phyloP scores from a whole-genome alignment of 371 early-diverging fungal genomes.

The Actinomucor elegans region DNA sequence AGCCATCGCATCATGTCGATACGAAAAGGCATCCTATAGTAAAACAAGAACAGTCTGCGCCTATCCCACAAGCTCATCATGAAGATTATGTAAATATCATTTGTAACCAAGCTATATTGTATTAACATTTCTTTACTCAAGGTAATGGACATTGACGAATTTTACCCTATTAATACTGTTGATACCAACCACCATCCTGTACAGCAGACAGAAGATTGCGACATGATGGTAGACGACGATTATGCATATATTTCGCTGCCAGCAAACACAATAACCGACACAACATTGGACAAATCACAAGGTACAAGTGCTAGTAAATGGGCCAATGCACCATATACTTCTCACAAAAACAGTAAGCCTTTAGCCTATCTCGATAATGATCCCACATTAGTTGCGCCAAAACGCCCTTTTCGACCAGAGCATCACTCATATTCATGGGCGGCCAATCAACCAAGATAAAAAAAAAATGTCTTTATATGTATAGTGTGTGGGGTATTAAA shows the following conservation, averaged over 20 bases:
- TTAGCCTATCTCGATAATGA: constrained; percentile 5
- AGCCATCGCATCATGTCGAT: too few species aligned
- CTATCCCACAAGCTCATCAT: neutral
- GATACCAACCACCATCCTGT: neutral
- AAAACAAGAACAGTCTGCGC: too few species aligned
- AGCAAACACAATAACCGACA: neutral
- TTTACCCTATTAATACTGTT: neutral
- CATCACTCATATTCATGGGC: neutral
- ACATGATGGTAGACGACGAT: constrained; percentile 20
- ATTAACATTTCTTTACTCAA: neutral
- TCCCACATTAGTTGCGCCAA: constrained; percentile 11
- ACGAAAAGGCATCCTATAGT: too few species aligned
- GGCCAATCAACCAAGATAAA: neutral
- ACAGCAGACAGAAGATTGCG: neutral
- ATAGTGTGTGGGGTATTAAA: neutral
- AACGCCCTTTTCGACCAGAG: constrained; percentile 10
- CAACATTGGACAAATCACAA: neutral
- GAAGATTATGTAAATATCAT: constrained; percentile 9
- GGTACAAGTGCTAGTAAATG: constrained; percentile 10
- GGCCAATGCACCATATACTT: constrained; percentile 7
- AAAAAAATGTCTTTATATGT: neutral
- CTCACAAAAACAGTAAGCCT: neutral
- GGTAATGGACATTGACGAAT: constrained; percentile 20
- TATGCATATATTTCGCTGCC: neutral
- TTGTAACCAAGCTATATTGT: neutral